Conservation (phyloP, 2,329 filamentous ascomycete genomes). For the Monilinia fructigena region DNA sequence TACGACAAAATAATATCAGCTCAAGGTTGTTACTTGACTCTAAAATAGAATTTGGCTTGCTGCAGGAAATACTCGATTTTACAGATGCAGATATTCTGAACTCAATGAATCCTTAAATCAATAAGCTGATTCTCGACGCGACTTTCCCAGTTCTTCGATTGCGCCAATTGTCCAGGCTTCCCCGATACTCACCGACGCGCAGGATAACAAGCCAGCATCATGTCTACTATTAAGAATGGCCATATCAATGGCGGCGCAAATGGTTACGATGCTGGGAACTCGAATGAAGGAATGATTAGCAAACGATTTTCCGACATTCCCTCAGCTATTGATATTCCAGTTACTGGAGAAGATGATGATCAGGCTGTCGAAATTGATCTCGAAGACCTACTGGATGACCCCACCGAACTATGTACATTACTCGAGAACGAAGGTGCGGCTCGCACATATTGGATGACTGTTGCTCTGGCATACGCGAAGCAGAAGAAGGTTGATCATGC, state of each 20-base stretch:
- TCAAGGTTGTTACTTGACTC: neutral
- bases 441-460: conserved; percentile 96
- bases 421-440: conserved; percentile 92
- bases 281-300: conserved; percentile 34
- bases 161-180: conserved; percentile 18
- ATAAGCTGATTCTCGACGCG: conserved; percentile 22
- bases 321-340: conserved; percentile 63
- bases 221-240: conserved; percentile 35
- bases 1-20: neutral
- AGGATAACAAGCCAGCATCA: conserved; percentile 21
- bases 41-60: neutral
- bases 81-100: conserved; percentile 4
- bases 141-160: conserved; percentile 17
- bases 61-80: neutral
- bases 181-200: conserved; percentile 11
- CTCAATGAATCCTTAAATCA: conserved; percentile 16
- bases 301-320: conserved; percentile 64
- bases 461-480: conserved; percentile 94
- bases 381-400: conserved; percentile 86
- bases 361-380: conserved; percentile 90
- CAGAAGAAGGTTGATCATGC: conserved; percentile 88
- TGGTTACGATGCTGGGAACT: conserved; percentile 28
- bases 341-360: conserved; percentile 61
- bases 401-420: conserved; percentile 89
- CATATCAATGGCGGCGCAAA: conserved; percentile 35